Conservation (phyloP, 2,329 filamentous ascomycete species). For the Fusarium sp. region DNA sequence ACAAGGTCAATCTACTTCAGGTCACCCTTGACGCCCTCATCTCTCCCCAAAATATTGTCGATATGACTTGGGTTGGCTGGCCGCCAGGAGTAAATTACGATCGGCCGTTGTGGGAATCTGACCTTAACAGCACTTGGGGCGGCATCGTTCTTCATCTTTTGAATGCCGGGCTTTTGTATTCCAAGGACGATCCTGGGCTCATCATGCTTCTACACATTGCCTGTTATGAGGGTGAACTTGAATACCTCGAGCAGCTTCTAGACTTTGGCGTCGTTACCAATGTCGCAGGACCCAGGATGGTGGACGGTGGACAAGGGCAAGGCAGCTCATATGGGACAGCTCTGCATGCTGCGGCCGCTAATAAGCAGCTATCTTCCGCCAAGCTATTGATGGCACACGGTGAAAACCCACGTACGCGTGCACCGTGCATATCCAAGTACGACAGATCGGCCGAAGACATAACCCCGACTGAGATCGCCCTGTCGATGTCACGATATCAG, state of each 20-base stretch:
- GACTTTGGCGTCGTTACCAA: background rate
- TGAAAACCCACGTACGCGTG: background rate
- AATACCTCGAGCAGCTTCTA: background rate
- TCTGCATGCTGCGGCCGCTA: slow-evolving; percentile 15
- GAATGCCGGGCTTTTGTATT: background rate
- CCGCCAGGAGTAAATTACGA: slow-evolving; percentile 11
- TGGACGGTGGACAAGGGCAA: slow-evolving; percentile 8
- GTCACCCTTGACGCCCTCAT: slow-evolving; percentile 15
- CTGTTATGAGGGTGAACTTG: background rate
- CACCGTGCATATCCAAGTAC: background rate
- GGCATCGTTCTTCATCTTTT: background rate
- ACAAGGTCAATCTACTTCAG: slow-evolving; percentile 3
- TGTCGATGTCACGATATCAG: background rate
- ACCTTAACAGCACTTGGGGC: slow-evolving; percentile 10
- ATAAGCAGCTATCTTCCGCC: rapidly evolving
- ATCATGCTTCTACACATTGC: slow-evolving; percentile 23
- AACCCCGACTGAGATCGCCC: slow-evolving; percentile 5
- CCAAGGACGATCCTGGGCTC: background rate
- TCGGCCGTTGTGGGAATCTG: background rate
- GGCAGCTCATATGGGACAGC: background rate
- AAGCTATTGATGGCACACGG: background rate
- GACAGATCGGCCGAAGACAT: rapidly evolving
- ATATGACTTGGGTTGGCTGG: slow-evolving; percentile 21
- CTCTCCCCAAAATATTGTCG: slow-evolving; percentile 6
- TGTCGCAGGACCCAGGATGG: background rate